A percentile compares a stretch with the other conserved stretches of the same genome.
Conservation (phyloP, 2,329 filamentous ascomycete genomes). For the Emmonsiellopsis sp. region DNA sequence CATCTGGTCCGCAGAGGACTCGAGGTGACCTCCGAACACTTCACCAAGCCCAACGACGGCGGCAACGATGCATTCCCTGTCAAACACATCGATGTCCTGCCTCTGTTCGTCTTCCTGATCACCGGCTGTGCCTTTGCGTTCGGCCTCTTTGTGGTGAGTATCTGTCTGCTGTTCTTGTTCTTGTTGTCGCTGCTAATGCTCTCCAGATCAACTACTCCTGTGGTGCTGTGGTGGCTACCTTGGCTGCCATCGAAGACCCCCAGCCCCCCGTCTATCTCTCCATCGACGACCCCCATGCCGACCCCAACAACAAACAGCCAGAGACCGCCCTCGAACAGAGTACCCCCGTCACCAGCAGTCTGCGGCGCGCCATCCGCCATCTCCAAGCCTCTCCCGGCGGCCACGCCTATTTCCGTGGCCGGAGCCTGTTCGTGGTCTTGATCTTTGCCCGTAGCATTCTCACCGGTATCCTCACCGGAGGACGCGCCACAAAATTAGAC, state of each 20-base stretch:
- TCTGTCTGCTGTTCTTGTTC: neutral
- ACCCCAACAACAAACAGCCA: constrained; percentile 18
- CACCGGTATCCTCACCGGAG: constrained; percentile 36
- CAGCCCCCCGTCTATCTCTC: constrained; percentile 45
- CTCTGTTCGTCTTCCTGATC: constrained; percentile 18
- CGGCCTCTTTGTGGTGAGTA: too few relatives aligned
- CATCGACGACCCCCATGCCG: constrained; percentile 29
- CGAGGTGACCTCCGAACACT: constrained; percentile 21
- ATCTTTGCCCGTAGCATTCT: constrained; percentile 36
- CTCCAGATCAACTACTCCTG: constrained; percentile 48
- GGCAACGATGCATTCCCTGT: constrained; percentile 14
- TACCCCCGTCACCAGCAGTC: constrained; percentile 53
- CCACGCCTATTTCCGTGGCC: constrained; percentile 60
- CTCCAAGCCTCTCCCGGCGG: constrained; percentile 57
- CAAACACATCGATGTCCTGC: constrained; percentile 17
- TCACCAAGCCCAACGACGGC: constrained; percentile 9
- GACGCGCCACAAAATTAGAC: constrained; percentile 26
- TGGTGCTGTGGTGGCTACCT: constrained; percentile 49
- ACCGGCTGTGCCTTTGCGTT: constrained; percentile 17
- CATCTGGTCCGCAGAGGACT: constrained; percentile 28
- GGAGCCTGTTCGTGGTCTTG: constrained; percentile 44
- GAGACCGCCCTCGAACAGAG: constrained; percentile 38
- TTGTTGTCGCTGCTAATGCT: neutral
- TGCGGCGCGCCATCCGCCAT: constrained; percentile 50
- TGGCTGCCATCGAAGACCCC: constrained; percentile 56